phyloP scores from a whole-genome alignment of 352 stramenopile genomes.

The Phytopythium ostracodes region DNA sequence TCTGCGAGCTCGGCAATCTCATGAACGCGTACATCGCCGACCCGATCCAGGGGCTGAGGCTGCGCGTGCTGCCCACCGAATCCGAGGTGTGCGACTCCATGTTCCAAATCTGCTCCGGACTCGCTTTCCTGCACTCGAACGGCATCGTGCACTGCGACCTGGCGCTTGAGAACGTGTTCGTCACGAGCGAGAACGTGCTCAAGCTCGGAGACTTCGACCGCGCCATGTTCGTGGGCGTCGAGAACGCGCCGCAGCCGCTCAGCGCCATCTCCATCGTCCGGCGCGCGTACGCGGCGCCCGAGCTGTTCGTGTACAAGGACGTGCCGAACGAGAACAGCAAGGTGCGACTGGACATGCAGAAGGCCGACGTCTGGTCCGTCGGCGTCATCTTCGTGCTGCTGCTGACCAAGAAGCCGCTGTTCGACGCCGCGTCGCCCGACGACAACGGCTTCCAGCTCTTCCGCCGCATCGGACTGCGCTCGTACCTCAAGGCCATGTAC shows the following conservation, averaged over 20 bases:
- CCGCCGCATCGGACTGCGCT: conserved; percentile 34
- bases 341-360: conserved; percentile 37
- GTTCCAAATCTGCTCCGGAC: conserved; percentile 82
- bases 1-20: conserved; percentile 52
- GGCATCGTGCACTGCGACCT: conserved; percentile 65
- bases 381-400: conserved; percentile 56
- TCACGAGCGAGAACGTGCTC: conserved; percentile 45
- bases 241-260: conserved; percentile 30
- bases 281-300: conserved; percentile 47
- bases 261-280: conserved; percentile 24
- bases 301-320: conserved; percentile 28
- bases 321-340: conserved; percentile 14
- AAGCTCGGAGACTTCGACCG: conserved; percentile 74
- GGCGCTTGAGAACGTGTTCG: conserved; percentile 73
- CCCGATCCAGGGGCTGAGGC: conserved; percentile 33
- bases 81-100: conserved; percentile 47
- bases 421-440: conserved; percentile 33
- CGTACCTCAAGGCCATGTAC: conserved; percentile 60
- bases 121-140: conserved; percentile 53
- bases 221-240: conserved; percentile 47
- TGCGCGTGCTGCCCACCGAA: conserved; percentile 33
- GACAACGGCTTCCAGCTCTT: conserved; percentile 62
- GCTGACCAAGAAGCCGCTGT: conserved; percentile 51
- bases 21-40: conserved; percentile 47
- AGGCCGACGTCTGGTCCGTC: conserved; percentile 57